Percentiles rank a stretch among this genome's conserved stretches.
phyloP scores from a whole-genome alignment of 2,329 filamentous ascomycete species.

The Dryadomyces quercivorus region DNA sequence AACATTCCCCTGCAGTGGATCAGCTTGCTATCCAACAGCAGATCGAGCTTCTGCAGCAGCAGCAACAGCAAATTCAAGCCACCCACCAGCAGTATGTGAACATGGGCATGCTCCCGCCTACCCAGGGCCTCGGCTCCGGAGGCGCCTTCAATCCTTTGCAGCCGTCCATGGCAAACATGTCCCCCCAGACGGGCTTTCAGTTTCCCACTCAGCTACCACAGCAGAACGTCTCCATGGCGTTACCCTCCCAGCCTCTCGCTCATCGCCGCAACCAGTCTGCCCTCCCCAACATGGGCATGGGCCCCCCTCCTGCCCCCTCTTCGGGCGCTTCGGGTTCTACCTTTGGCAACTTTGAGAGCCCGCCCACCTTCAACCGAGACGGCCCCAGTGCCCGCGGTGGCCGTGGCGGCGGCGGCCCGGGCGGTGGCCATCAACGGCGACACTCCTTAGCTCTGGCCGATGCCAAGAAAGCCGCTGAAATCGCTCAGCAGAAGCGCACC shows the following conservation, averaged over 20 bases:
- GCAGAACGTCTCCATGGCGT: constrained; percentile 61
- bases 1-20: constrained; percentile 54
- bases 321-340: constrained; percentile 70
- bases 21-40: constrained; percentile 96
- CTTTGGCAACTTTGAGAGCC: constrained; percentile 68
- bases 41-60: constrained; percentile 92
- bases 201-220: constrained; percentile 70
- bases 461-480: constrained; percentile 92
- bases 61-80: constrained; percentile 94
- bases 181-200: constrained; percentile 74
- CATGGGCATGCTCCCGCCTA: constrained; percentile 85
- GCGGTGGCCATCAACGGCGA: constrained; percentile 76
- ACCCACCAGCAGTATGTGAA: constrained; percentile 97
- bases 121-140: constrained; percentile 60
- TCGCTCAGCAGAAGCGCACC: constrained; percentile 93
- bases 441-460: constrained; percentile 92
- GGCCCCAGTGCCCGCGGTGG: constrained; percentile 39
- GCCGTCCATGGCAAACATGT: constrained; percentile 64
- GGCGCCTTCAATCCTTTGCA: constrained; percentile 67
- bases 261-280: constrained; percentile 98
- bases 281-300: constrained; percentile 83
- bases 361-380: constrained; percentile 48
- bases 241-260: constrained; percentile 65
- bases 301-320: constrained; percentile 78
- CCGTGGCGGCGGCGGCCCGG: constrained; percentile 46